phyloP scores from a whole-genome alignment of 228 moss, liverwort and hornwort genomes.

The Sphagnum fallax region DNA sequence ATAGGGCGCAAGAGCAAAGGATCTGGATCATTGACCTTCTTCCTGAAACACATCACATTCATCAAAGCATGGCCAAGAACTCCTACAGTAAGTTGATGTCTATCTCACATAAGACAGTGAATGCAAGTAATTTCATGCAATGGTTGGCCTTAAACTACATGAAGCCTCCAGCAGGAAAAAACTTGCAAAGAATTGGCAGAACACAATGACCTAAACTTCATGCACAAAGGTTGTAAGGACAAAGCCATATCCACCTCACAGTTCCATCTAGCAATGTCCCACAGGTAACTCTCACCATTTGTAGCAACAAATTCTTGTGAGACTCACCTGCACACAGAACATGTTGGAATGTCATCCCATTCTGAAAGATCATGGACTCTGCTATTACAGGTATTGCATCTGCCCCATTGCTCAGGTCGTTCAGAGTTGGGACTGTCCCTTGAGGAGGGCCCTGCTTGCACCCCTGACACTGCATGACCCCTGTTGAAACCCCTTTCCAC shows the following conservation, averaged over 20 bases:
- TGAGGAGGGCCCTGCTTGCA: conserved; percentile 61
- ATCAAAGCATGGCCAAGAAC: too few species aligned
- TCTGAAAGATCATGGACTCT: conserved; percentile 11
- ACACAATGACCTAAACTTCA: too few species aligned
- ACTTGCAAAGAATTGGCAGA: too few species aligned
- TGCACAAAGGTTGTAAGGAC: too few species aligned
- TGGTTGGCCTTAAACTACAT: too few species aligned
- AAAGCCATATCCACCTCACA: too few species aligned
- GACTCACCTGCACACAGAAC: conserved; percentile 40
- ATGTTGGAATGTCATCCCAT: conserved; percentile 8
- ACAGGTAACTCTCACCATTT: too few species aligned
- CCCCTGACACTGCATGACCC: conserved; percentile 35
- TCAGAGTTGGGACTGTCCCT: conserved; percentile 26
- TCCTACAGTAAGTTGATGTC: too few species aligned
- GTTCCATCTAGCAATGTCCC: too few species aligned
- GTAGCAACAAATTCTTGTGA: neutral
- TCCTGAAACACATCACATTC: neutral
- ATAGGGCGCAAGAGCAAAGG: neutral
- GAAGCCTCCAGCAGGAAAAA: too few species aligned
- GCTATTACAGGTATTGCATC: conserved; percentile 28
- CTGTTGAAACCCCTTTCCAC: conserved; percentile 19
- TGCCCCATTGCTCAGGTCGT: conserved; percentile 19
- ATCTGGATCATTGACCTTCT: neutral
- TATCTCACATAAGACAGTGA: too few species aligned
- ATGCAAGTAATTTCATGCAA: too few species aligned